Evolutionary conservation across 768 basidiomycete species (phyloP).

Genomic region (Trametes coccinea): DNA sequence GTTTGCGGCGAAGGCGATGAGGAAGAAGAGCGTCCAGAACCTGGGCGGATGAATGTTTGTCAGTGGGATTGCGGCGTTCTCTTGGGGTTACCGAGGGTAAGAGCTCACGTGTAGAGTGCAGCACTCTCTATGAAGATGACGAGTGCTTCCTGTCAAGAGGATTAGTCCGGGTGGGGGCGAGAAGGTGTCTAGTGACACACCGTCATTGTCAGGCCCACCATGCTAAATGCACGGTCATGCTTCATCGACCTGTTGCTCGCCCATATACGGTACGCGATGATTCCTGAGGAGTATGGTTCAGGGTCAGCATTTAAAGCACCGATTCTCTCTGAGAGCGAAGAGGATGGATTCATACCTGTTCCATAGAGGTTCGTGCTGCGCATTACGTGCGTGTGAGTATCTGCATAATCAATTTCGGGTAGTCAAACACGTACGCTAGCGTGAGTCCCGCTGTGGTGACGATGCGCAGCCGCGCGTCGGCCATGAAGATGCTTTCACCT

Average conservation of each 20-base stretch:
- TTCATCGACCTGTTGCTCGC: constrained; percentile 13
- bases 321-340: too few relatives aligned
- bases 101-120: constrained; percentile 14
- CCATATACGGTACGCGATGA: constrained; percentile 19
- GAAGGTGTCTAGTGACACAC: not conserved
- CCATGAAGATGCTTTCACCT: constrained; percentile 11
- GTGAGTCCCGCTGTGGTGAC: constrained; percentile 9
- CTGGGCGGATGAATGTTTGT: not conserved
- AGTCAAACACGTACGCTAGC: not conserved
- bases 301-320: not conserved
- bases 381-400: not conserved
- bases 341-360: not conserved
- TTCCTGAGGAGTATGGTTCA: not conserved
- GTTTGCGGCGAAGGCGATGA: constrained; percentile 4
- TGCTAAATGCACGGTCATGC: constrained; percentile 2
- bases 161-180: too few relatives aligned
- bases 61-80: not conserved
- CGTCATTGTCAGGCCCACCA: not conserved
- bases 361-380: constrained; percentile 11
- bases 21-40: constrained; percentile 18
- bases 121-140: constrained; percentile 20
- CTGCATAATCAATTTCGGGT: not conserved
- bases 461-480: not conserved
- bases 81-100: not conserved
- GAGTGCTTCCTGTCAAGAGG: constrained; percentile 7